Base-by-base conservation (phyloP, 2,329 filamentous ascomycete genomes). In the Scopulariopsis brevicaulis region DNA sequence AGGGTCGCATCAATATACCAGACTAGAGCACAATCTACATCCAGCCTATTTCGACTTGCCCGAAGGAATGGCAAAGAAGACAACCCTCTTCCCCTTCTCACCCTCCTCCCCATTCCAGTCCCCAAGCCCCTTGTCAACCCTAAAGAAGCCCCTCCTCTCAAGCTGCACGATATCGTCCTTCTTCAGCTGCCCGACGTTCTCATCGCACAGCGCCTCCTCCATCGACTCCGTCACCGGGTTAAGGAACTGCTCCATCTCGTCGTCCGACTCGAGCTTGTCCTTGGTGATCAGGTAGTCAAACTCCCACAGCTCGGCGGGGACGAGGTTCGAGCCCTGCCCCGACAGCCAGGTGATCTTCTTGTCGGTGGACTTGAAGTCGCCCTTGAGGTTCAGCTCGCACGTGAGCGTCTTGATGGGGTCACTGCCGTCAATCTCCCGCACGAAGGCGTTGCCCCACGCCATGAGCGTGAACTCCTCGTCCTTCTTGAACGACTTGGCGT, bases 331-430 rank as follows among this genome's bases (percentile, higher is more conserved):
- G 52, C 82, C 82, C 63, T 89, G 83, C 0, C 80, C 82, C 1
- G 90, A 86, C 54, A 97, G 77, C 93, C 93, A 97, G 1, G 92
- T 96, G 43, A 97, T 84, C 79, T 97, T 97, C 83, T 96, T 96
- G 67, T 90, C 85, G 0, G 93, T 97, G 68, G 89, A 87, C 79
- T 96, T 96, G 71, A 97, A 89, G 70, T 97, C 93, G 58, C 93
- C 92, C 65, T 88, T 84, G 55, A 96, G 82, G 72, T 97, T 87
- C n/a, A 96, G 83, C 73, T 96, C 90, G 57, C 94, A 78, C 59
- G 88, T 87, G 46, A 96, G 78, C 40, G 74, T 77, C 14, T 84
- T 86, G 65, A 96, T 84, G 54, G 82, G 76, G 20, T 62, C 76
- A 60, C 78, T 77, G 28, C 70, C 71, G 56, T 70, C 70, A 2